These are phyloP conservation scores for Kodamaea neixiangensis DNA, from an alignment of 805 yeast species.

Conservation along the genomic window DNA sequence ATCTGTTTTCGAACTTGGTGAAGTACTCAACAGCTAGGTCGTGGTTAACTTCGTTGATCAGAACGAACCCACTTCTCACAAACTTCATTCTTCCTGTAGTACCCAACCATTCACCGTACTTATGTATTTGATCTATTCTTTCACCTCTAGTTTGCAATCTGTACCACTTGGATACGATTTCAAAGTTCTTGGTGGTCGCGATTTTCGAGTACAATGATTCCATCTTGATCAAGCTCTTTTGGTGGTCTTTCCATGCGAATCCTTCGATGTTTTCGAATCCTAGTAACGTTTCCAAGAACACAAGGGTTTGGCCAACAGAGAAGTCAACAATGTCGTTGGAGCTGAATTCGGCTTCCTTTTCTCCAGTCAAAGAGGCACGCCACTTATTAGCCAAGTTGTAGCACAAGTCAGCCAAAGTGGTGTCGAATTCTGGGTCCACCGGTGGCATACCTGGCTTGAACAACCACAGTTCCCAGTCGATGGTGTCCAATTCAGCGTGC, in stretches of 20 bases:
- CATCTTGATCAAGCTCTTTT: conserved; percentile 32
- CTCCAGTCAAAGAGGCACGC: conserved; percentile 36
- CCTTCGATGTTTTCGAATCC: conserved; percentile 45
- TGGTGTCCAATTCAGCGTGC: conserved; percentile 54
- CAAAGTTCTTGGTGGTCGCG: conserved; percentile 67
- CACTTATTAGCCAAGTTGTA: conserved; percentile 65
- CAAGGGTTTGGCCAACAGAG: conserved; percentile 74
- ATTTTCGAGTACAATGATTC: conserved; percentile 41
- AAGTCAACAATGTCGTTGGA: conserved; percentile 55
- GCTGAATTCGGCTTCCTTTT: conserved; percentile 34
- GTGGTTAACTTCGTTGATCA: conserved; percentile 24
- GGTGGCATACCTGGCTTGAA: conserved; percentile 87
- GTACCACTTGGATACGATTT: conserved; percentile 78
- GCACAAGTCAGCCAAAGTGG: conserved; percentile 74
- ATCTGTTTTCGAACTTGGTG: conserved; percentile 19
- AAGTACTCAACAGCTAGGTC: conserved; percentile 32
- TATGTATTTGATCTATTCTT: conserved; percentile 45
- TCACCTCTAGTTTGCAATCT: conserved; percentile 62
- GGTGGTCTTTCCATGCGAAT: conserved; percentile 41
- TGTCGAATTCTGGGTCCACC: conserved; percentile 72
- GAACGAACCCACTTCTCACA: conserved; percentile 34
- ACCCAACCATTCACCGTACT: conserved; percentile 56
- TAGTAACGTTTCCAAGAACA: conserved; percentile 70
- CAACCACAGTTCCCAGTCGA: conserved; percentile 88
- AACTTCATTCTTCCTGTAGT: conserved; percentile 40